Evolutionary conservation across 495 filamentous ascomycete genomes (phyloP), one percentile per base, ranked within the genome.

Genomic region (Oleoguttula mirabilis): DNA sequence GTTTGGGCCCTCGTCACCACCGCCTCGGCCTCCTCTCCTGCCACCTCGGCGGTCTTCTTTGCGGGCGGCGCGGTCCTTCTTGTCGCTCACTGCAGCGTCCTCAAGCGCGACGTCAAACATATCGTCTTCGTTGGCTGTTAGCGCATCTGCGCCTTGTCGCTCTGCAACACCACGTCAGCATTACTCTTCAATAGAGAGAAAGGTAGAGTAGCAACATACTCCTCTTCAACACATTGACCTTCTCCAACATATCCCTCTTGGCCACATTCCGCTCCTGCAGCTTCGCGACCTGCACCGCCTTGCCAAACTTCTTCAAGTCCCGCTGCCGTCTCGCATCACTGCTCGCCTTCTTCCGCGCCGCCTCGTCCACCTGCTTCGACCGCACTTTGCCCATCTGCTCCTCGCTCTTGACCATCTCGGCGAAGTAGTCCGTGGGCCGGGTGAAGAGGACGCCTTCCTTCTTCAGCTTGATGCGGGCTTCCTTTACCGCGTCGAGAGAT

Each of bases 251-350:
- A 51, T 90, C 80, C 55, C 76, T 77, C 79, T 94, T 93, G 62
- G 77, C 80, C 72, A 87, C 93, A 35, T 77, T 75, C 20, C 90
- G 65, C 70, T 96, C 88, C 64, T 94, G 88, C 66, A 88, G 60
- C 72, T 94, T 95, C 47, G 85, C 87, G 49, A 93, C 77, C 71
- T 98, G 90, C 47, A 96, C 90, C 66, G 94, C 84, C 69, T 98
- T 98, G 50, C 90, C 90, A 65, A 96, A 98, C 66, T 95, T 96
- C 79, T 94, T 96, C 50, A 95, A 68, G 65, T 98, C 90, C 45
- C 90, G 71, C 70, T 83, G 86, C 66, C 82, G 82, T 58, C 85
- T 75, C 20, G 90, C 90, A 62, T 98, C 90, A 15, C 80, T 77
- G 5, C 84, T 73, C 2, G 92, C 88, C 72, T 94, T 94, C 72